phyloP scores from a whole-genome alignment of 306 rosid genomes.

The Quercus rubra region DNA sequence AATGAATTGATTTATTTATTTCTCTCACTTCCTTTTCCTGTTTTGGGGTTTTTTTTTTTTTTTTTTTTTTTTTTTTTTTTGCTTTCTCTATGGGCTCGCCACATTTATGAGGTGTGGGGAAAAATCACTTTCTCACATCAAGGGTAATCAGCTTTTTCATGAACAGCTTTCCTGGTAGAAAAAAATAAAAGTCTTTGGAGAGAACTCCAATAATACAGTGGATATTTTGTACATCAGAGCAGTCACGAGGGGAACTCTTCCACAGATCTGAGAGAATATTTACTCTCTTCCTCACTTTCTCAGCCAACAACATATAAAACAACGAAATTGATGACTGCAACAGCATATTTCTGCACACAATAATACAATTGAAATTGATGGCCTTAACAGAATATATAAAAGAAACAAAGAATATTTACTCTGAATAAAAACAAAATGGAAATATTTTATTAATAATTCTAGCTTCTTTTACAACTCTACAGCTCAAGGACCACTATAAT shows the following conservation, averaged over 20 bases:
- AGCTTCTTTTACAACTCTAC: slow-evolving; percentile 11
- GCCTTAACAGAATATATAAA: slow-evolving; percentile 29
- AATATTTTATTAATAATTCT: slow-evolving; percentile 28
- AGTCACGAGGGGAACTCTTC: slow-evolving; percentile 71
- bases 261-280: slow-evolving; percentile 64
- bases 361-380: slow-evolving; percentile 51
- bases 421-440: slow-evolving; percentile 3
- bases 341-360: slow-evolving; percentile 60
- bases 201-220: slow-evolving; percentile 64
- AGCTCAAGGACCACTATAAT: slow-evolving; percentile 34
- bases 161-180: slow-evolving; percentile 16
- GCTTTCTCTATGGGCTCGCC: not conserved
- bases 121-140: not conserved
- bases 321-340: slow-evolving; percentile 55
- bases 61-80: slow-evolving; percentile 14
- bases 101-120: not conserved
- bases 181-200: slow-evolving; percentile 1
- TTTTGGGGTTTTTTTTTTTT: slow-evolving; percentile 19
- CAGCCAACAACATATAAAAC: slow-evolving; percentile 79
- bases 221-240: slow-evolving; percentile 54
- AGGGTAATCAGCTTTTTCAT: slow-evolving; percentile 27
- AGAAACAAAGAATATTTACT: slow-evolving; percentile 10
- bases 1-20: slow-evolving; percentile 19
- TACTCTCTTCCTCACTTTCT: slow-evolving; percentile 43
- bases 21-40: slow-evolving; percentile 23